Conservation (phyloP, 371 early-diverging fungal genomes). For the Fennellomyces sp. region DNA sequence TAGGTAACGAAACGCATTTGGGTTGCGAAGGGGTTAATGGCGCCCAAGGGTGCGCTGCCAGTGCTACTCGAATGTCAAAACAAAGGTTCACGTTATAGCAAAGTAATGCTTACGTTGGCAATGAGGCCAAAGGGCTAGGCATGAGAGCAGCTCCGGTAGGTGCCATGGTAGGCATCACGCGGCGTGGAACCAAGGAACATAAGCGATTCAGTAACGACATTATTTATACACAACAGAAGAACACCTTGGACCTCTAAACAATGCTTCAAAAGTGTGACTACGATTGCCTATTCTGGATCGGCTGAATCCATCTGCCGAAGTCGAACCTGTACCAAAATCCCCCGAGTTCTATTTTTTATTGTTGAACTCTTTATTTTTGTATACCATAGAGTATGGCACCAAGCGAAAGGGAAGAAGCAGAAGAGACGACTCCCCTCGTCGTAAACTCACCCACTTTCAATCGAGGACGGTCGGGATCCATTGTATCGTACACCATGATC, state of each 20-base stretch:
- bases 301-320: no score
- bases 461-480: conserved; percentile 10
- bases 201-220: conserved; percentile 13
- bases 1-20: conserved; percentile 78
- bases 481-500: conserved; percentile 23
- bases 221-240: background rate
- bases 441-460: background rate
- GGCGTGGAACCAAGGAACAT: background rate
- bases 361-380: no score
- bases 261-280: background rate
- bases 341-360: no score
- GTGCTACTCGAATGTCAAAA: no score
- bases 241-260: background rate
- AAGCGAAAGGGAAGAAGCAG: background rate
- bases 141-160: background rate
- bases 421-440: conserved; percentile 9
- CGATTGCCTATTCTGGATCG: no score
- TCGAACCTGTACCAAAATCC: no score
- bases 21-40: conserved; percentile 23
- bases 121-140: background rate
- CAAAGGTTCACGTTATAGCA: no score
- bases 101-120: background rate
- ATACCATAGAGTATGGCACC: no score
- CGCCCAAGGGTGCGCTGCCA: background rate
- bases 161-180: conserved; percentile 1